phyloP scores from a whole-genome alignment of 2,329 filamentous ascomycete genomes.

The Claviceps digitariae region DNA sequence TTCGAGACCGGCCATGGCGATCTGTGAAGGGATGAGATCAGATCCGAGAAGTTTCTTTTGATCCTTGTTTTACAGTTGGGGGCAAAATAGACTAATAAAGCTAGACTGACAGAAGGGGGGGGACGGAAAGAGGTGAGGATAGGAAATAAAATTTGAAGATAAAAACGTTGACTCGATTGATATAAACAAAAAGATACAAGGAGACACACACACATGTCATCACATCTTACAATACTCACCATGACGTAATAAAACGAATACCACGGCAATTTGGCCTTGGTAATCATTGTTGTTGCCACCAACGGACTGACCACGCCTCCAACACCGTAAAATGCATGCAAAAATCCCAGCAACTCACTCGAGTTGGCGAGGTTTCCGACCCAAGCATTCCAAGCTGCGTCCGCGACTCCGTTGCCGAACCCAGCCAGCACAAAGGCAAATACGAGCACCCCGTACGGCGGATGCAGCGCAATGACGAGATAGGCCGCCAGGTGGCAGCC shows the following conservation, averaged over 20 bases:
- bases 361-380: conserved; percentile 53
- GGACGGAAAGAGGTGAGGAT: too few species aligned
- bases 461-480: conserved; percentile 44
- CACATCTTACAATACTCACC: conserved; percentile 28
- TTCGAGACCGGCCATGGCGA: not conserved
- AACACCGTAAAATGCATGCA: conserved; percentile 52
- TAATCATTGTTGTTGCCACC: conserved; percentile 54
- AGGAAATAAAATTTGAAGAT: too few species aligned
- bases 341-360: conserved; percentile 51
- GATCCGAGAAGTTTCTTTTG: too few species aligned
- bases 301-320: conserved; percentile 51
- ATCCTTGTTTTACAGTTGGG: too few species aligned
- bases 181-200: too few species aligned
- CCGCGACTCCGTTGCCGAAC: conserved; percentile 52
- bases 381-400: conserved; percentile 36
- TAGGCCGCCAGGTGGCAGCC: conserved; percentile 49
- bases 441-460: conserved; percentile 50
- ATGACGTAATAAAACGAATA: conserved; percentile 60
- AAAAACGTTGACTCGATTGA: too few species aligned
- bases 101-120: too few species aligned
- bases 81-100: too few species aligned
- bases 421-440: conserved; percentile 49
- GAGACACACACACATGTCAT: not conserved
- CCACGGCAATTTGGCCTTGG: conserved; percentile 45
- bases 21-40: not conserved